phyloP scores from a whole-genome alignment of 352 stramenopile genomes.

The Poterioochromonas sp. region DNA sequence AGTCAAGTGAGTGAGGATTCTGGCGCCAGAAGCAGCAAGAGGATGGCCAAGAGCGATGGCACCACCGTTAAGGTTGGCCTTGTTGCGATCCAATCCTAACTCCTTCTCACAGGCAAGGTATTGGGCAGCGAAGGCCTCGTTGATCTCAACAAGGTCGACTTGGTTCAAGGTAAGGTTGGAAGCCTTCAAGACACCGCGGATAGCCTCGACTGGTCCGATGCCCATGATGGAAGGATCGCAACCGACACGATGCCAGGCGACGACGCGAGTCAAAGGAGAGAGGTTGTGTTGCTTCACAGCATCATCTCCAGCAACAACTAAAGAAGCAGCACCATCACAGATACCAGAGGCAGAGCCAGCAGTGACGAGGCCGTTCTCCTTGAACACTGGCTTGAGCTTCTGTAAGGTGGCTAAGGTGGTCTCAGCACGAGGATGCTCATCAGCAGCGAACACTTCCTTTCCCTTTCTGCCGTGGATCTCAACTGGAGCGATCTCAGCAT shows the following conservation, averaged over 20 bases:
- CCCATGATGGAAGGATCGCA: constrained; percentile 94
- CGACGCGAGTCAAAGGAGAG: constrained; percentile 78
- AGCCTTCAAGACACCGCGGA: constrained; percentile 73
- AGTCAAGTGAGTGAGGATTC: constrained; percentile 78
- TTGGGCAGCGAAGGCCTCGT: constrained; percentile 95
- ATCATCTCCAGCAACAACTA: constrained; percentile 86
- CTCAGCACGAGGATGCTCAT: constrained; percentile 68
- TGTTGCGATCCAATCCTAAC: constrained; percentile 81
- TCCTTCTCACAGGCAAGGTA: constrained; percentile 90
- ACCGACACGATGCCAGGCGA: constrained; percentile 78
- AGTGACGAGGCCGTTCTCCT: constrained; percentile 92
- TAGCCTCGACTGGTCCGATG: constrained; percentile 88
- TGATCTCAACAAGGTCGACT: constrained; percentile 96
- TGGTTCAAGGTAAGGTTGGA: constrained; percentile 76
- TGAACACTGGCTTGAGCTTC: constrained; percentile 89
- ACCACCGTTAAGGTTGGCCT: constrained; percentile 84
- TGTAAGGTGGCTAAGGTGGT: constrained; percentile 72
- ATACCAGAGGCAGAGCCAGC: constrained; percentile 80
- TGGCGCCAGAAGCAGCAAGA: constrained; percentile 80
- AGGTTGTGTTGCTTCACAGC: constrained; percentile 80
- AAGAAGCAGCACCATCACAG: constrained; percentile 83
- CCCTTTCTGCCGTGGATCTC: constrained; percentile 78
- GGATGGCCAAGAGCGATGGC: constrained; percentile 93
- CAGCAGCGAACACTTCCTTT: constrained; percentile 50
- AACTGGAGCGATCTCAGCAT: constrained; percentile 84